Evolutionary conservation across 495 filamentous ascomycete species (phyloP), one percentile per base, ranked within the genome.

Genomic region (Xylaria curta): DNA sequence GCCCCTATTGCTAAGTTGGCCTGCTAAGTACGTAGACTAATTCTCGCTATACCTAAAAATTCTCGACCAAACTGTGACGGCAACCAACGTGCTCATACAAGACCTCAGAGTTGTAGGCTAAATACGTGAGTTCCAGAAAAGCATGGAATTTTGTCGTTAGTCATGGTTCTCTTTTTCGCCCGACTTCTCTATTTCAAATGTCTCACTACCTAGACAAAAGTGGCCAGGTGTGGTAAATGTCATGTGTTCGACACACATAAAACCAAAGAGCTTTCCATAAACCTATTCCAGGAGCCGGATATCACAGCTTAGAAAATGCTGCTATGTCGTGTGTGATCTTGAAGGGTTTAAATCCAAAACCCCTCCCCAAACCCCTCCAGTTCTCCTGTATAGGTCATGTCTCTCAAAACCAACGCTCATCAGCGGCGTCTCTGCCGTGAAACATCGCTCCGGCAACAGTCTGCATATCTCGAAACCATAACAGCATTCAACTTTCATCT

Each of bases 61-160:
- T 60, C 6, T 6, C 31, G 8, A 19, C 58, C 33, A 60, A 9
- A 38, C 31, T 9, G 28, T 33, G 9, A 60, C 38, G 58, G 17
- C 5, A 59, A 59, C 21, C 5, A 59, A 59, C 21, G 31, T 60
- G 7, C 19, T 38, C 8, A n/a, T 40, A 1, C 10, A 60, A 40
- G n/a, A 19, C 28, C 6, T 36, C 58, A 38, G 38, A n/a, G 19
- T 19, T 40, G 17, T 21, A 56, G 53, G 26, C 26, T 15, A 31
- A 56, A 56, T 56, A 56, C 53, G 15, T 28, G 53, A 56, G 53
- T 56, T 56, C 26, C 26, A 17, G 28, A 56, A 54, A 21, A 54
- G 51, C 26, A 56, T 31, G 53, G 4, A 31, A 8, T 17, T 4
- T 31, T 12, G 49, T 21, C 49, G 10, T 26, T 9, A 24, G 24